Percentiles rank a stretch among this genome's conserved stretches.
Conservation (phyloP, 2,329 filamentous ascomycete species). For the Colletotrichum sp. region DNA sequence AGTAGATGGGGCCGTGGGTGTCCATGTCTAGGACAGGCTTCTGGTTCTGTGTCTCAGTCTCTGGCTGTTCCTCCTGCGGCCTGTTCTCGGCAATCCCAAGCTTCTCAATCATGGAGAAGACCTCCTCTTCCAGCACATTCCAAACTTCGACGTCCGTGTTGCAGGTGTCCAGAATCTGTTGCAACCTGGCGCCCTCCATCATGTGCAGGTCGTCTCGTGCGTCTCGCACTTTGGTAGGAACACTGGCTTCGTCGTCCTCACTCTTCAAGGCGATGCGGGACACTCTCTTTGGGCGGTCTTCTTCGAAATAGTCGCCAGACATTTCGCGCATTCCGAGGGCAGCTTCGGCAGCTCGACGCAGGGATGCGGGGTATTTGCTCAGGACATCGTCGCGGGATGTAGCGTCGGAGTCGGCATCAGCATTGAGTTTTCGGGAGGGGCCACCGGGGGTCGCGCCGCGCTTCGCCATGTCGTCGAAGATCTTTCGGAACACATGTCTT, state of each 20-base stretch:
- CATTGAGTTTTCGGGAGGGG: not conserved
- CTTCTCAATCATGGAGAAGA: conserved; percentile 64
- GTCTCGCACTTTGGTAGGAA: not conserved
- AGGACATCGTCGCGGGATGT: conserved; percentile 40
- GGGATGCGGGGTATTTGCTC: conserved; percentile 40
- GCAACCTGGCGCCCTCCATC: conserved; percentile 57
- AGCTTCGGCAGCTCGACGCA: conserved; percentile 43
- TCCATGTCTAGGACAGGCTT: conserved; percentile 49
- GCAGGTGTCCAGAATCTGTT: conserved; percentile 57
- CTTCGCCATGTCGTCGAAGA: conserved; percentile 48
- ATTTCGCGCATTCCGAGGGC: conserved; percentile 43
- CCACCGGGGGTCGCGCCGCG: not conserved
- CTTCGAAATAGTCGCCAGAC: not conserved
- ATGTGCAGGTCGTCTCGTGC: conserved; percentile 29
- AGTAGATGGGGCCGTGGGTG: conserved; percentile 68
- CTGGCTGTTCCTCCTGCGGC: not conserved
- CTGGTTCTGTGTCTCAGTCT: conserved; percentile 1
- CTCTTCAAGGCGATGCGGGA: not conserved
- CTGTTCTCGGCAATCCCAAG: conserved; percentile 54
- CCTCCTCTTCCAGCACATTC: conserved; percentile 68
- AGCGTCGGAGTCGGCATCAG: conserved; percentile 26
- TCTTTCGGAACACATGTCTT: conserved; percentile 63
- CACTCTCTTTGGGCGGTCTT: not conserved
- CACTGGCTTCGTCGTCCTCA: not conserved
- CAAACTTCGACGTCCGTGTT: conserved; percentile 69